These are phyloP conservation scores for Leonotis leonurus DNA, from an alignment of 257 asterid genomes.

Conservation along the genomic window DNA sequence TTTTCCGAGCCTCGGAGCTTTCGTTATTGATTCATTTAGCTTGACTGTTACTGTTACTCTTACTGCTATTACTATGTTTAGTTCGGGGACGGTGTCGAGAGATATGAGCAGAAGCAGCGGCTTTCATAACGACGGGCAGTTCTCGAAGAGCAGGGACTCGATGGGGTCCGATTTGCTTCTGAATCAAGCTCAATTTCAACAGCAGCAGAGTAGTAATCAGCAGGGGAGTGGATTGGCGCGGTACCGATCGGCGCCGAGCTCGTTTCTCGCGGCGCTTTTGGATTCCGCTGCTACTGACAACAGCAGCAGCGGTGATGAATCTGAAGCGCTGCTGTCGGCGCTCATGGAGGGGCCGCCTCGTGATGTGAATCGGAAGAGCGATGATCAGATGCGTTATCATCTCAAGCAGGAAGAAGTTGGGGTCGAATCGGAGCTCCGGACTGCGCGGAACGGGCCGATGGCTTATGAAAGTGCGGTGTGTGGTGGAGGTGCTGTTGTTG, in stretches of 20 bases:
- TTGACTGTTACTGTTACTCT: no score
- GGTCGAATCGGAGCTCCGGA: slow-evolving; percentile 33
- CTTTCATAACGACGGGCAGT: slow-evolving; percentile 22
- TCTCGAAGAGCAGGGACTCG: slow-evolving; percentile 15
- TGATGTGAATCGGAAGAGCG: slow-evolving; percentile 26
- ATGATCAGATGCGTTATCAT: slow-evolving; percentile 19
- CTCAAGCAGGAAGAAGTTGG: slow-evolving; percentile 55
- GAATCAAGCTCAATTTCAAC: slow-evolving; percentile 17
- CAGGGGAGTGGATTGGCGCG: slow-evolving; percentile 44
- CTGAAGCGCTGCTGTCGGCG: slow-evolving; percentile 55
- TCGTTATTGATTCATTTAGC: slow-evolving; percentile 9
- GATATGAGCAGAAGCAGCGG: slow-evolving; percentile 25
- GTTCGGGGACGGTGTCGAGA: slow-evolving; percentile 48
- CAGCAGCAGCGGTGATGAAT: slow-evolving; percentile 52
- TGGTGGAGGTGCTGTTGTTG: slow-evolving; percentile 44
- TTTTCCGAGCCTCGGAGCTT: slow-evolving; percentile 20
- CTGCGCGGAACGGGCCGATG: slow-evolving; percentile 28
- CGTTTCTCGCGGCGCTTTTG: slow-evolving; percentile 46
- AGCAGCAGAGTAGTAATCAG: slow-evolving; percentile 1
- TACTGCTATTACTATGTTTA: slow-evolving; percentile 35
- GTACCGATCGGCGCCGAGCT: slow-evolving; percentile 76
- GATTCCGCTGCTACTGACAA: slow-evolving; percentile 29
- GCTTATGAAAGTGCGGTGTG: slow-evolving; percentile 43
- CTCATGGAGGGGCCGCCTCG: slow-evolving; percentile 34
- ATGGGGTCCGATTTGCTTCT: slow-evolving; percentile 34